Conservation (phyloP, 208 protist genomes). For the Leishmania braziliensis region DNA sequence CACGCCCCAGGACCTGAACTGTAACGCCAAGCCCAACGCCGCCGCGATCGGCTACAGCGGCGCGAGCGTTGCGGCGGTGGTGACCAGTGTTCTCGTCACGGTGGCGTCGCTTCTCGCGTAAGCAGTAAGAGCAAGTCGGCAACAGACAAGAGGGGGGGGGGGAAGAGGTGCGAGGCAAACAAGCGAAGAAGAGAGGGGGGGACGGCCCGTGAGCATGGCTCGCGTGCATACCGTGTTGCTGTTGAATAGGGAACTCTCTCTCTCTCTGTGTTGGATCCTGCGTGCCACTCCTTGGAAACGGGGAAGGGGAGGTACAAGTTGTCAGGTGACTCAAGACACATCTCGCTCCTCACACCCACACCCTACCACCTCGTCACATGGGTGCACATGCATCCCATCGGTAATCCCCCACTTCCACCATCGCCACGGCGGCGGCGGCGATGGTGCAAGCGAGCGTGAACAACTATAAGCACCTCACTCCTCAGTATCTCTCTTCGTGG, state of each 20-base stretch:
- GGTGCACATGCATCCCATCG: background rate
- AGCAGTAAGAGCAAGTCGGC: background rate
- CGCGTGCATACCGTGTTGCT: background rate
- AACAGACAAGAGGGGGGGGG: background rate
- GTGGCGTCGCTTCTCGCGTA: slow-evolving; percentile 11
- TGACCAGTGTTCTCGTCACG: slow-evolving; percentile 9
- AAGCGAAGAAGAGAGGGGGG: background rate
- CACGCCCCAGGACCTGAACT: slow-evolving; percentile 10
- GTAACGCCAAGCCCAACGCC: slow-evolving; percentile 3
- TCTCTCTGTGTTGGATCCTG: background rate
- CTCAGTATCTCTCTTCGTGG: background rate
- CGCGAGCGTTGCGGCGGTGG: slow-evolving; percentile 9
- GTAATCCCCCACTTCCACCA: no score
- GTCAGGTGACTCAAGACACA: no score
- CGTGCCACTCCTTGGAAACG: no score
- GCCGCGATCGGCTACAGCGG: slow-evolving; percentile 7
- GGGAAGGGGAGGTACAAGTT: no score
- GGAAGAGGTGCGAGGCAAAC: background rate
- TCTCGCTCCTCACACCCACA: background rate
- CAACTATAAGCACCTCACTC: background rate
- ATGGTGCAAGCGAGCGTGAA: background rate
- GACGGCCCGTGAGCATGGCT: background rate
- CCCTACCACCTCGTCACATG: background rate
- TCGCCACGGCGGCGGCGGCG: background rate
- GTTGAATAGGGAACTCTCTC: background rate